Percentiles rank a stretch among this genome's conserved stretches.
phyloP scores from a whole-genome alignment of 495 filamentous ascomycete species.

The Annulohypoxylon maeteangense region DNA sequence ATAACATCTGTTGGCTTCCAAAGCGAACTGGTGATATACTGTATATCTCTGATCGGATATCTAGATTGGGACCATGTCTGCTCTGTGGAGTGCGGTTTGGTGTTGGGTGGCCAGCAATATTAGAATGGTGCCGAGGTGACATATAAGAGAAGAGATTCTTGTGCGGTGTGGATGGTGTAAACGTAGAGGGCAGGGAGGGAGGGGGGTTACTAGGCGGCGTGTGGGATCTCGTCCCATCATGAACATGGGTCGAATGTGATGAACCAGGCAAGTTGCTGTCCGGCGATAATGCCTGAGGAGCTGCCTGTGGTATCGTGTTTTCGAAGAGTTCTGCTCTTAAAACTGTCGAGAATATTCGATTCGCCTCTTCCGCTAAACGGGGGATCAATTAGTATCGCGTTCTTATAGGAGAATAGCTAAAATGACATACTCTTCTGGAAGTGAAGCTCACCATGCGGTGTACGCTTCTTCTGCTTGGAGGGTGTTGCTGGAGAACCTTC shows the following conservation, averaged over 20 bases:
- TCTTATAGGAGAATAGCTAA: background rate
- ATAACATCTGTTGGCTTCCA: slow-evolving; percentile 88
- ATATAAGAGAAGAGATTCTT: slow-evolving; percentile 97
- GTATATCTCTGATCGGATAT: slow-evolving; percentile 90
- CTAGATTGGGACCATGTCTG: slow-evolving; percentile 83
- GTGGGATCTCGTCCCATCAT: slow-evolving; percentile 77
- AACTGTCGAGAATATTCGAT: slow-evolving; percentile 88
- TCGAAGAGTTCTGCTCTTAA: slow-evolving; percentile 92
- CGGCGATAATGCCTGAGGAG: slow-evolving; percentile 72
- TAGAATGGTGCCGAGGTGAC: slow-evolving; percentile 74
- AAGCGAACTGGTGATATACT: slow-evolving; percentile 91
- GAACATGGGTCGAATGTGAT: slow-evolving; percentile 66
- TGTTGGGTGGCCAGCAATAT: slow-evolving; percentile 77
- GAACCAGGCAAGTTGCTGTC: slow-evolving; percentile 66
- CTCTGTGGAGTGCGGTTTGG: slow-evolving; percentile 91
- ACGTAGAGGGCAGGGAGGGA: slow-evolving; percentile 68
- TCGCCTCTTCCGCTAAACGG: slow-evolving; percentile 88
- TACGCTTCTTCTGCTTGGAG: slow-evolving; percentile 82
- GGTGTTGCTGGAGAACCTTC: slow-evolving; percentile 93
- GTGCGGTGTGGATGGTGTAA: slow-evolving; percentile 93
- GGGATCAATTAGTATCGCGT: slow-evolving; percentile 52
- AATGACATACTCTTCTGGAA: slow-evolving; percentile 84
- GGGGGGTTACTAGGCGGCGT: slow-evolving; percentile 79
- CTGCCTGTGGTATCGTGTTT: slow-evolving; percentile 82
- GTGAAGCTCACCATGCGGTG: slow-evolving; percentile 88